Evolutionary conservation across 768 basidiomycete genomes (phyloP).

Genomic region (Tylopilus vinaceipallidus): DNA sequence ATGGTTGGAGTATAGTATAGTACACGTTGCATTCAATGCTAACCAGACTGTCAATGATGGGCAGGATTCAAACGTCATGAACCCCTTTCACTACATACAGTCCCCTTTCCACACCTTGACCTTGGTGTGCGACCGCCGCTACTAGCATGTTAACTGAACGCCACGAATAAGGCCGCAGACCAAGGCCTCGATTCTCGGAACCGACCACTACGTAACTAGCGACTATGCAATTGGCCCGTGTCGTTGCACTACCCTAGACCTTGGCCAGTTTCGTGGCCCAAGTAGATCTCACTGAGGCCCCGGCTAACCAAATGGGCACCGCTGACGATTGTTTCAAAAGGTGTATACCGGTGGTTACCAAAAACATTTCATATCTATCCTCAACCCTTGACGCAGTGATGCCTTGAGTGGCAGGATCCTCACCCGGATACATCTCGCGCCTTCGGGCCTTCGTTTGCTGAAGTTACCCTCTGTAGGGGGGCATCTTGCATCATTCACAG

Average conservation of each 20-base stretch:
- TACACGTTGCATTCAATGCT: background rate
- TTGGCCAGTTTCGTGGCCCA: conserved; percentile 84
- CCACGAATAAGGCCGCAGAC: no score
- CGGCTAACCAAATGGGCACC: background rate
- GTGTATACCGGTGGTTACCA: conserved; percentile 68
- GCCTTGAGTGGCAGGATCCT: conserved; percentile 87
- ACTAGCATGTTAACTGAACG: no score
- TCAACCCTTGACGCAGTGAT: conserved; percentile 32
- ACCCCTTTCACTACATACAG: no score
- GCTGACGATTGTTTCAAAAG: conserved; percentile 34
- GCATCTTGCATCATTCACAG: background rate
- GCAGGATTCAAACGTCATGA: no score
- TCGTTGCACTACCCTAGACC: conserved; percentile 88
- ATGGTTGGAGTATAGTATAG: background rate
- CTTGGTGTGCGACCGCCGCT: no score
- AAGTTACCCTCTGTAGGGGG: conserved; percentile 20
- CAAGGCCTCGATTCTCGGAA: no score
- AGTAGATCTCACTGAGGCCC: conserved; percentile 45
- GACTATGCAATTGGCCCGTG: no score
- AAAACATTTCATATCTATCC: conserved; percentile 82
- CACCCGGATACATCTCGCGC: conserved; percentile 82
- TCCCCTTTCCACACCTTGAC: no score
- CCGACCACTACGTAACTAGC: no score
- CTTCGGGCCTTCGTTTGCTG: conserved; percentile 48
- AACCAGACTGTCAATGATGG: no score